Percentiles rank a stretch among this genome's conserved stretches.
Evolutionary conservation across 2,329 filamentous ascomycete genomes (phyloP).

Genomic region (Aspergillus glaucus): DNA sequence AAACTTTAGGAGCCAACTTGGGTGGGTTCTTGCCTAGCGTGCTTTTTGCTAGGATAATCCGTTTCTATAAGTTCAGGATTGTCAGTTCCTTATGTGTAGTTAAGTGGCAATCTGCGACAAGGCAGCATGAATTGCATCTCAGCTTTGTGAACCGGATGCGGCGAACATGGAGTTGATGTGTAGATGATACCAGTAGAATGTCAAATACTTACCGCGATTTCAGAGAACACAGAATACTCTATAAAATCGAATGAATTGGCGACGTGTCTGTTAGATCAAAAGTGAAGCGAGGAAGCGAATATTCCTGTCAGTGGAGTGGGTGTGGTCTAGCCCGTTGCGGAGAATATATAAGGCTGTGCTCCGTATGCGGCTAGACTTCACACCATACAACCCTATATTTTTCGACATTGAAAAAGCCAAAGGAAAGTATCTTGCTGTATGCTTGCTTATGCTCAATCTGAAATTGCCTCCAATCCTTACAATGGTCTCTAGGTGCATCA

Average conservation of each 20-base stretch:
- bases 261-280: background rate
- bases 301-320: too few relatives aligned
- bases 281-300: background rate
- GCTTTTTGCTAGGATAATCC: background rate
- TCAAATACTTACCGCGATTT: background rate
- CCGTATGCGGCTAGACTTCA: too few relatives aligned
- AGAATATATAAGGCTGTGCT: too few relatives aligned
- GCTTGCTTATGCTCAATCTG: too few relatives aligned
- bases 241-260: too few relatives aligned
- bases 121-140: background rate
- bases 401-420: background rate
- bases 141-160: background rate
- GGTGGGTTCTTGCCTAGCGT: background rate
- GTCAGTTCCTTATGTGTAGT: background rate
- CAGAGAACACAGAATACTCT: too few relatives aligned
- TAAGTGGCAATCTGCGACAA: background rate
- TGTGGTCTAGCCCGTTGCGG: too few relatives aligned
- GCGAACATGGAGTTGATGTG: too few relatives aligned
- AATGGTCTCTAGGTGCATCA: background rate
- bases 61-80: background rate
- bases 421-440: too few relatives aligned
- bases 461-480: background rate
- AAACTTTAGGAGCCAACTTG: constrained; percentile 20
- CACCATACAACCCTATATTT: background rate
- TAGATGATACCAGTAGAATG: background rate